Evolutionary conservation across 257 asterid genomes (phyloP), one percentile per base, ranked within the genome.

Genomic region (Ilex asprella): DNA sequence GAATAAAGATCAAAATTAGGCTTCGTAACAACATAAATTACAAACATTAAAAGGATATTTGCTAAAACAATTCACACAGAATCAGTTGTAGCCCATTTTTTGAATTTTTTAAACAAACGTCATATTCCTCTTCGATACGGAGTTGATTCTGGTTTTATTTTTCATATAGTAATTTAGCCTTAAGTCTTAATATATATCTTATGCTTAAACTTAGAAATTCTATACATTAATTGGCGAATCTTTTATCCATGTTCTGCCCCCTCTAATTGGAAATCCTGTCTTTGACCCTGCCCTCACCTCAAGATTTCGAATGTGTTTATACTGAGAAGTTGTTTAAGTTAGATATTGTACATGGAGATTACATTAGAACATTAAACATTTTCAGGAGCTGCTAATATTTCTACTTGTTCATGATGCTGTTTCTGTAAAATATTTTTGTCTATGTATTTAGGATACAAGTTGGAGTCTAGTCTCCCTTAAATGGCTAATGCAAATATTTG

Each of bases 401-500:
- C 7, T 47, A 10, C 46, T 35, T 54, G 2, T 30, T 39, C 50
- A 63, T 32, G 32, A 16, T 44, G 13, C 52, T 51, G 30, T 60
- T 50, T 27, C 50, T 30, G 39, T 57, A 64, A 16, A 30, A 32
- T 54, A 32, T 64, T 39, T 9, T 15, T 35, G 16, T 21, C 16
- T 30, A 31, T 39, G 41, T 56, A 49, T 50, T 27, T 44, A 46
- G 13, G 5, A 31, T 31, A 56, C 35, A 58, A 47, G 52, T 58
- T 66, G 54, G 65, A 59, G 66, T 32, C 60, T 63, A n/a, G 31
- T 65, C 52, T 56, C 39, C 44, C 67, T 50, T 44, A 65, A 59
- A 66, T 58, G n/a, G 63, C 68, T 72, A 59, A 60, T 69, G 39
- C 39, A 58, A 65, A 46, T 64, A 35, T 58, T 46, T n/a, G 71